Evolutionary conservation across 202 grass and related monocot species (phyloP).

Genomic region (Setaria italica): DNA sequence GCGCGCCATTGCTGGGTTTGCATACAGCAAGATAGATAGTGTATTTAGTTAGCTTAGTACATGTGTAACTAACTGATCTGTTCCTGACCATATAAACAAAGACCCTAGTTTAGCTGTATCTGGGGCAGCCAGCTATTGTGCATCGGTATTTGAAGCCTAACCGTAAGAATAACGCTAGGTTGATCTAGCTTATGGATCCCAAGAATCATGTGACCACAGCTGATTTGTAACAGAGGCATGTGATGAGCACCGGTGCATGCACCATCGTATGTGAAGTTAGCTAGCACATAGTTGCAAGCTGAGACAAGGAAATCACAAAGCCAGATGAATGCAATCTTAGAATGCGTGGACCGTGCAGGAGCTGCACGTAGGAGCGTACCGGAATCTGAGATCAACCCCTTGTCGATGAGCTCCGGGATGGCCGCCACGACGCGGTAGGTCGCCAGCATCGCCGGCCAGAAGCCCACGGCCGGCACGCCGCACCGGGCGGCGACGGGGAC

Average conservation of each 20-base stretch:
- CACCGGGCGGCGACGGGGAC: slow-evolving; percentile 58
- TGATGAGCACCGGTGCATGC: background rate
- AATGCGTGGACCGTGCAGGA: background rate
- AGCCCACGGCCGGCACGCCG: slow-evolving; percentile 57
- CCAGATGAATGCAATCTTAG: background rate
- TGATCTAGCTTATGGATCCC: slow-evolving; percentile 1
- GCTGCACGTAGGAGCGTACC: slow-evolving; percentile 44
- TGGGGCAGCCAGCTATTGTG: background rate
- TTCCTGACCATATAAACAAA: slow-evolving; percentile 10
- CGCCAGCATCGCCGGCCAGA: slow-evolving; percentile 77
- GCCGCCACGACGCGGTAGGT: slow-evolving; percentile 62
- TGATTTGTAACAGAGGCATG: slow-evolving; percentile 21
- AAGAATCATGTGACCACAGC: background rate
- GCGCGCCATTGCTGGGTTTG: background rate
- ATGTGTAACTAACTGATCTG: background rate
- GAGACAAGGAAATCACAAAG: background rate
- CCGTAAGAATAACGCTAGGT: slow-evolving; percentile 1
- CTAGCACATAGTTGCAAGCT: background rate
- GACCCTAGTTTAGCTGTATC: slow-evolving; percentile 13
- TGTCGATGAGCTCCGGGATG: slow-evolving; percentile 61
- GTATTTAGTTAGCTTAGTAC: background rate
- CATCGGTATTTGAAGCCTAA: slow-evolving; percentile 8
- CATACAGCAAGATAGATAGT: background rate
- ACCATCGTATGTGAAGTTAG: background rate
- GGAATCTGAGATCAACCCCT: slow-evolving; percentile 63